These are phyloP conservation scores for Erysiphe pulchra DNA, from an alignment of 2,329 filamentous ascomycete genomes.

Conservation along the genomic window DNA sequence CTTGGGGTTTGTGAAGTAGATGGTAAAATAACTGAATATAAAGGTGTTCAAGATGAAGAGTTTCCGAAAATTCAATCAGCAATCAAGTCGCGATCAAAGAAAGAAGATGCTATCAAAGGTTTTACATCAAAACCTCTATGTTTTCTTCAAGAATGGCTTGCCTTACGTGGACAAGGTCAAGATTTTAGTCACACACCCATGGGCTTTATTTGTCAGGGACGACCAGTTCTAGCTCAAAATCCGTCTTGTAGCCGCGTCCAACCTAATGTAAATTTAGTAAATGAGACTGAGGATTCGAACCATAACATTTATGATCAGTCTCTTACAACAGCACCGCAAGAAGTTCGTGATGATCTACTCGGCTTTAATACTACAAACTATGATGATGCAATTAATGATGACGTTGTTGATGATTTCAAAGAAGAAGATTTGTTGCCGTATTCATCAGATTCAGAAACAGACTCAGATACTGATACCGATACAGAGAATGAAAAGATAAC, in stretches of 20 bases:
- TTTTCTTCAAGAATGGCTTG: conserved; percentile 31
- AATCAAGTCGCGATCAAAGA: background rate
- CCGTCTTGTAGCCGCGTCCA: background rate
- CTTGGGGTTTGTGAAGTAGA: conserved; percentile 1
- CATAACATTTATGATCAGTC: too few relatives aligned
- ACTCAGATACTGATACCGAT: too few relatives aligned
- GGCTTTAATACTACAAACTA: too few relatives aligned
- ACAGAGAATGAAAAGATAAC: too few relatives aligned
- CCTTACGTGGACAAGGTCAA: conserved; percentile 25
- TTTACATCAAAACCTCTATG: conserved; percentile 16
- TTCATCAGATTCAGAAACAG: too few relatives aligned
- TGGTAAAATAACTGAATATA: background rate
- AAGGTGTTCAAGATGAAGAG: background rate
- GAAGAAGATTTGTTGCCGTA: too few relatives aligned
- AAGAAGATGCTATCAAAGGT: background rate
- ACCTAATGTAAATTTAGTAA: too few relatives aligned
- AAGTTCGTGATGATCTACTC: too few relatives aligned
- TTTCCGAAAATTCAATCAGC: conserved; percentile 1
- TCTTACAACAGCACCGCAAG: too few relatives aligned
- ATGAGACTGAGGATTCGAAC: too few relatives aligned
- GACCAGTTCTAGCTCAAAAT: conserved; percentile 1
- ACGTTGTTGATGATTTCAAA: too few relatives aligned
- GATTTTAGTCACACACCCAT: conserved; percentile 33
- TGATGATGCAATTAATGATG: too few relatives aligned
- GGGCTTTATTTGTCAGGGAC: conserved; percentile 26